Conservation (phyloP, 768 basidiomycete species). For the Hysterangium stoloniferum region DNA sequence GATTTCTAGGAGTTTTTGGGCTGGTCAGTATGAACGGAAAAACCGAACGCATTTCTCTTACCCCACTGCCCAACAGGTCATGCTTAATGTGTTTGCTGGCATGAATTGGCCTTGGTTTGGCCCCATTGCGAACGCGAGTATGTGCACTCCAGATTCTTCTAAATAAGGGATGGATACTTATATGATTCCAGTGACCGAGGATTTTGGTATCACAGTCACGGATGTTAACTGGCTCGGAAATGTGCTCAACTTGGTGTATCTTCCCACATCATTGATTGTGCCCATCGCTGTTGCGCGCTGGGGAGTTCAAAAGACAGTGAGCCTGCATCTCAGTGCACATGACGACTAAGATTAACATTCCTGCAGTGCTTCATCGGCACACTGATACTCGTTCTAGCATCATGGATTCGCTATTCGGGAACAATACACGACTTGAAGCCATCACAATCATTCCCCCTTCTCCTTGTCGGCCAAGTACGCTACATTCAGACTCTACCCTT, state of each 20-base stretch:
- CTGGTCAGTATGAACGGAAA: too few species aligned
- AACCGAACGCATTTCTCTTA: too few species aligned
- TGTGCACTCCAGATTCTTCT: conserved; percentile 11
- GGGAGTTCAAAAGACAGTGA: conserved; percentile 54
- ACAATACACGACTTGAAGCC: conserved; percentile 45
- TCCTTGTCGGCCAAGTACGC: conserved; percentile 66
- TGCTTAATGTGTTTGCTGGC: conserved; percentile 54
- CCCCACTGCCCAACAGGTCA: too few species aligned
- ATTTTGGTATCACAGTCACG: conserved; percentile 61
- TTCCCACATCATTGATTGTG: conserved; percentile 52
- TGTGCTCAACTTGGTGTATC: conserved; percentile 51
- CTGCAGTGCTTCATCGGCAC: conserved; percentile 52
- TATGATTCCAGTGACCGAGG: conserved; percentile 38
- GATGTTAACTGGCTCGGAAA: conserved; percentile 81
- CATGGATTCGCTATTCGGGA: conserved; percentile 74
- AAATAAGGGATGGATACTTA: neutral
- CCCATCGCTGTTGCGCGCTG: conserved; percentile 52
- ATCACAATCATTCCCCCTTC: conserved; percentile 47
- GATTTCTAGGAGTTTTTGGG: conserved; percentile 58
- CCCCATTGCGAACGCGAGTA: conserved; percentile 66
- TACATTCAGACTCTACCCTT: neutral
- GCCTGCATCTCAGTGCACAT: too few species aligned
- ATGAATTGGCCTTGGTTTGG: conserved; percentile 82
- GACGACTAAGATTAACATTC: too few species aligned
- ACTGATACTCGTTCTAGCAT: conserved; percentile 45